Base-by-base conservation (phyloP, 306 rosid genomes). In the Abrus pulchellus region DNA sequence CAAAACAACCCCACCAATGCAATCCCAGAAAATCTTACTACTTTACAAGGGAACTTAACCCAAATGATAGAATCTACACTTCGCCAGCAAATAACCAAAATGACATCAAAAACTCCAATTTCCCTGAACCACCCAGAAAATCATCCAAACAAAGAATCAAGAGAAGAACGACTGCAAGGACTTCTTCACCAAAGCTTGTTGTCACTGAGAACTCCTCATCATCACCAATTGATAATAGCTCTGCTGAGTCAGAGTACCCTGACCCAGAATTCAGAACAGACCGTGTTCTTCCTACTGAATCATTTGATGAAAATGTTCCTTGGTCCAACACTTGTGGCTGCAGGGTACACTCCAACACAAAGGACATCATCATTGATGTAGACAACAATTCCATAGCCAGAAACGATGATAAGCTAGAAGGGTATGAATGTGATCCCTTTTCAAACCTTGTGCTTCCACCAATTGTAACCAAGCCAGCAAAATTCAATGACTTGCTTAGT, bases 21-120 rank as follows among this genome's bases (percentile, higher is more conserved):
- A 85, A 28, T 40, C 89, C 93, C 0, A 91, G 99, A 78, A 92
- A 95, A 68, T 95, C 99, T 38, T 89, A 95, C 85, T 82, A 95
- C 84, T 91, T 95, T 79, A 83, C 94, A 4, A 88, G 99, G 28
- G 88, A 92, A 41, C 92, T 91, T 8, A 49, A 41, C 82, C 75
- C 86, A 75, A 64, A 48, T 48, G 84, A 82, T 28, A 70, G 44
- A 70, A 78, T 64, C 80, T 8, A 55, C 76, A 69, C 79, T 77
- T 82, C 91, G 52, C 85, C 88, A 53, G 34, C 84, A 60, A 59
- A 80, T 6, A 82, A 85, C 65, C 83, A 76, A 50, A 81, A 74
- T 61, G 6, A 36, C 40, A 0, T 32, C 59, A 68, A 77, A 48
- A 52, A 82, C 74, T 62, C 60, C 57, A 66, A 48, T 76, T 82